These are phyloP conservation scores for Hemisphaericaspora lyxosophila DNA, from an alignment of 1,139 yeast species.

Conservation along the genomic window DNA sequence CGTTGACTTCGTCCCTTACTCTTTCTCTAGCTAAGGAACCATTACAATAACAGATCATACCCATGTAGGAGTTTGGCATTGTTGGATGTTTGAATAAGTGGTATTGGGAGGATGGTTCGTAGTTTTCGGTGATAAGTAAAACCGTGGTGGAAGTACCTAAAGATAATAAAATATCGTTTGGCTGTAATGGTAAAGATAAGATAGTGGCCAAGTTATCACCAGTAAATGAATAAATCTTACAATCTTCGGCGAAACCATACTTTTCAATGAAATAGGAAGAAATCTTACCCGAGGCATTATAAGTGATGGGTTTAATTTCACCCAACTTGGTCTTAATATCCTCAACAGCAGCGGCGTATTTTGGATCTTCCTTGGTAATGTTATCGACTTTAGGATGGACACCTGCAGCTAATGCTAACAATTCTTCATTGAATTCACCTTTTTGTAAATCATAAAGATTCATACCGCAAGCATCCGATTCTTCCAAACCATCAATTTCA, in stretches of 20 bases:
- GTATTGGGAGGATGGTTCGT: slow-evolving; percentile 76
- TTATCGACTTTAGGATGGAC: slow-evolving; percentile 40
- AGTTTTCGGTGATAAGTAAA: slow-evolving; percentile 73
- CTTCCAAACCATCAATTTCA: slow-evolving; percentile 62
- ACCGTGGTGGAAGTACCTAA: slow-evolving; percentile 92
- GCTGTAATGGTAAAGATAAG: slow-evolving; percentile 71
- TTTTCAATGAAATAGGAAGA: slow-evolving; percentile 59
- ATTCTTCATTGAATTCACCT: slow-evolving; percentile 51
- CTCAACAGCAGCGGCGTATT: slow-evolving; percentile 27
- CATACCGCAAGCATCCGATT: slow-evolving; percentile 92
- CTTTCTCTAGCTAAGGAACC: slow-evolving; percentile 86
- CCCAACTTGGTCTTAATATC: slow-evolving; percentile 54
- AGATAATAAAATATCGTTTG: slow-evolving; percentile 76
- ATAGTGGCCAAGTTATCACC: slow-evolving; percentile 93
- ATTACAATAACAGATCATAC: slow-evolving; percentile 92
- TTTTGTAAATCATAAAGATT: slow-evolving; percentile 69
- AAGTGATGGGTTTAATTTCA: slow-evolving; percentile 47
- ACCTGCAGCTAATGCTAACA: slow-evolving; percentile 54
- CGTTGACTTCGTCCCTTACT: slow-evolving; percentile 64
- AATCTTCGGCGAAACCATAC: slow-evolving; percentile 57
- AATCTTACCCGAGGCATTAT: slow-evolving; percentile 42
- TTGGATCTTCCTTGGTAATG: slow-evolving; percentile 22
- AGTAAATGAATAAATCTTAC: slow-evolving; percentile 69
- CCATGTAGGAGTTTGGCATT: slow-evolving; percentile 76
- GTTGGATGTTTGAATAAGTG: slow-evolving; percentile 89